Base-by-base conservation (phyloP, 371 early-diverging fungal species). In the Lichtheimia ramosa region DNA sequence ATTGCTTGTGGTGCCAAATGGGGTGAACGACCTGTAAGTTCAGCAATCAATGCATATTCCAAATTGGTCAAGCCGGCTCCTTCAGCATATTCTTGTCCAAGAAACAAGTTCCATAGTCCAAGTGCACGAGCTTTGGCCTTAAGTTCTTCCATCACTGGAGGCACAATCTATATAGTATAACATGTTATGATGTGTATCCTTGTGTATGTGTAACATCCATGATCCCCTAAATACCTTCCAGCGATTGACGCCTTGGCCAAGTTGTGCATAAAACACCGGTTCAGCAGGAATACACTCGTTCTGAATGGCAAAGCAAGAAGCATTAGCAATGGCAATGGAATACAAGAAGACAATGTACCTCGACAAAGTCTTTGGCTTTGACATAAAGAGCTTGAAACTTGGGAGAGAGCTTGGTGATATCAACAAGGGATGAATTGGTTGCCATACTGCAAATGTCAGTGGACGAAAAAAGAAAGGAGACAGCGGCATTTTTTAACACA, bases 221-320 rank as follows among this genome's bases (percentile, higher is more conserved):
- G 3, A 10, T 43, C 43, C 15, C 56, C 25, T 18, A 28, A 69
- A 66, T 69, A 92, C 91, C 81, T 86, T 87, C 91, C 91, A 94
- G 49, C 95, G 86, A 51, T 89, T 70, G 18, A 85, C 90, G 20
- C 90, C 88, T 54, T 75, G 65, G 18, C 90, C 91, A 63, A 95
- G 75, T 71, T 92, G 95, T 46, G 75, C 59, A 54, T 84, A 83
- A 69, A 79, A 94, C 16, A 85, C 62, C 54, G 79, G 69, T 71
- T 96, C 96, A 49, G 95, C 95, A 20, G 98, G 98, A 75, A 97
- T 89, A 74, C 98, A 97, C 57, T 96, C 97, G 68, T 91, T 87
- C 89, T 96, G 43, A 10, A 0, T 52, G 49, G 8, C 25, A 60
- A 75, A 96, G 25, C 25, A 25, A 51, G 0, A 28, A 48, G 10